A percentile compares a stretch with the other conserved stretches of the same genome.
Conservation (phyloP, 768 basidiomycete species). For the Leccinum uliginosum region DNA sequence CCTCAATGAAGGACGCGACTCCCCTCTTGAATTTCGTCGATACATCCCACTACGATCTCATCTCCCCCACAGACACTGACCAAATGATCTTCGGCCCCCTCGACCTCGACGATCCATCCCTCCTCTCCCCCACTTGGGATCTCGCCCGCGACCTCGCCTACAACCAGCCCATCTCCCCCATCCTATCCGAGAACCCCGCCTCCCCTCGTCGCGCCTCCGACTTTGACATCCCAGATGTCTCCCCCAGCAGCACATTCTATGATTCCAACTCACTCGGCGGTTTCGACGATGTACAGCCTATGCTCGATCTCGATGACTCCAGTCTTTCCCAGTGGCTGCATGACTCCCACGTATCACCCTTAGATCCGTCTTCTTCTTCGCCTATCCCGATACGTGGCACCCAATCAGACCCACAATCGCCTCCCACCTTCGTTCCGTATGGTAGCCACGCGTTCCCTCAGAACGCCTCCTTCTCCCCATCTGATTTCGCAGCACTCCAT, state of each 20-base stretch:
- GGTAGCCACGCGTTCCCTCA: constrained; percentile 45
- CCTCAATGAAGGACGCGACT: constrained; percentile 26
- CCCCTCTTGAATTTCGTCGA: constrained; percentile 36
- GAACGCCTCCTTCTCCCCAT: constrained; percentile 54
- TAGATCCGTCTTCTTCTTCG: constrained; percentile 41
- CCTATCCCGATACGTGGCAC: constrained; percentile 62
- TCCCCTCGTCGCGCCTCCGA: constrained; percentile 39
- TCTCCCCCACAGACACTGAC: constrained; percentile 27
- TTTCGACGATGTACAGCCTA: constrained; percentile 30
- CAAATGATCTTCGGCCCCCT: constrained; percentile 34
- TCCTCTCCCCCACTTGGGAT: constrained; percentile 29
- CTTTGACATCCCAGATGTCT: constrained; percentile 39
- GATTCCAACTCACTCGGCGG: constrained; percentile 29
- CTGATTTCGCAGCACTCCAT: constrained; percentile 56
- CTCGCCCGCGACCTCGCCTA: constrained; percentile 31
- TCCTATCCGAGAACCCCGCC: constrained; percentile 35
- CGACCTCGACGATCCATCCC: constrained; percentile 29
- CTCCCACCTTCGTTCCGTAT: constrained; percentile 49
- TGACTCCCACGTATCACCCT: constrained; percentile 45
- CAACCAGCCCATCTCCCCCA: constrained; percentile 39
- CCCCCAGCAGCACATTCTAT: constrained; percentile 34
- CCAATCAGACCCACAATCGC: constrained; percentile 37
- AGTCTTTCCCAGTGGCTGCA: constrained; percentile 58
- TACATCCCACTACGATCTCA: constrained; percentile 39
- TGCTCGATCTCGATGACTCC: constrained; percentile 40